Evolutionary conservation across 768 basidiomycete genomes (phyloP), one percentile per base, ranked within the genome.

Genomic region (Pilatotrama ljubarskyi): DNA sequence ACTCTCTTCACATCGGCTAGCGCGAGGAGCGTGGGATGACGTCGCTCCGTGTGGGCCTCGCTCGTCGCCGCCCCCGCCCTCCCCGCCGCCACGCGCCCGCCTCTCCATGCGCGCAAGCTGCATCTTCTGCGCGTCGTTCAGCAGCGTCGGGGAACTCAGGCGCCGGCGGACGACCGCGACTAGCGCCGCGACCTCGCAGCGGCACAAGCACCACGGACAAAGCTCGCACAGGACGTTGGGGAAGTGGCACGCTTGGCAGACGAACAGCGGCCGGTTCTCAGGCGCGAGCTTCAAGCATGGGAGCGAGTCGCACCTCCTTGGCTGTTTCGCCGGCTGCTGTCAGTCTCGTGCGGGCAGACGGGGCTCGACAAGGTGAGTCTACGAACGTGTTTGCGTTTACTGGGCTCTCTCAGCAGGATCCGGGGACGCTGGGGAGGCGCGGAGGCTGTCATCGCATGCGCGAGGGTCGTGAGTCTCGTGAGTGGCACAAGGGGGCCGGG

Each of bases 111-210:
- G 41, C 40, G 26, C 62, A 52, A 71, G 57, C 55, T 71, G 70
- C 41, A 59, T 61, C 56, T 69, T 69, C 62, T 71, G 70, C n/a
- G 59, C 59, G 35, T 71, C 68, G 63, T 48, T 69, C 42, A 71
- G 63, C 36, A 68, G 52, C 22, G 60, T 51, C 2, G 70, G 70
- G 17, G 67, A 67, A 50, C 68, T 69, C 48, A 67, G 41, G 17
- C 64, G 56, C 35, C 64, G 64, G 13, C 67, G 68, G 17, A 58
- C 58, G 35, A 38, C 50, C n/a, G 47, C 51, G 50, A 41, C 58
- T 35, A 29, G 59, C 24, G 55, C 46, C 41, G 51, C 38, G 14
- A 40, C 46, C 38, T 66, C 61, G 59, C 65, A 65, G 43, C 46
- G 26, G 50, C 58, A 13, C 37, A 54, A 46, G 48, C 70, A 71